A percentile compares a stretch with the other conserved stretches of the same genome.
Evolutionary conservation across 108 stramenopile species (phyloP).

Genomic region (Fragilaria crotonensis): DNA sequence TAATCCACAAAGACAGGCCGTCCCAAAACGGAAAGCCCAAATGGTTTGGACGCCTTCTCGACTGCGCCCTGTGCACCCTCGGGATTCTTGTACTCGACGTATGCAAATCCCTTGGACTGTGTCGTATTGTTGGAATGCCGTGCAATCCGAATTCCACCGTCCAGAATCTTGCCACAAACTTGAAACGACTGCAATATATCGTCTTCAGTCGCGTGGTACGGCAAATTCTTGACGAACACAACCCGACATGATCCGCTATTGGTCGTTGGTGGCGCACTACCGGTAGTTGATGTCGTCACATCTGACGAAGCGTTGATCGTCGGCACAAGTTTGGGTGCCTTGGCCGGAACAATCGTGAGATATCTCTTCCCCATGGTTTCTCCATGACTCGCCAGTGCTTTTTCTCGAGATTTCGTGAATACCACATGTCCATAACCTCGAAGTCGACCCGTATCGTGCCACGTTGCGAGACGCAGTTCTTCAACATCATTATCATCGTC

Average conservation of each 20-base stretch:
- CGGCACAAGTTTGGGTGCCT: constrained; percentile 42
- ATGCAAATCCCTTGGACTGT: constrained; percentile 73
- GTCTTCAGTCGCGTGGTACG: constrained; percentile 82
- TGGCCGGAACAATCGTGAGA: constrained; percentile 63
- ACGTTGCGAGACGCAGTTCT: constrained; percentile 79
- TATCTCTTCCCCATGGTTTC: constrained; percentile 72
- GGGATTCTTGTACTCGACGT: constrained; percentile 63
- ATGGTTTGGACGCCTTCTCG: constrained; percentile 47
- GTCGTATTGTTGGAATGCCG: constrained; percentile 46
- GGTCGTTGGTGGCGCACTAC: constrained; percentile 14
- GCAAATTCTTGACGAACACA: constrained; percentile 88
- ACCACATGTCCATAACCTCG: constrained; percentile 93
- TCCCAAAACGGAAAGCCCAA: constrained; percentile 34
- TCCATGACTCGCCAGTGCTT: constrained; percentile 60
- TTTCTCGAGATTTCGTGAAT: constrained; percentile 41
- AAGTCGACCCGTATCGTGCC: constrained; percentile 91
- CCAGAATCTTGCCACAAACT: constrained; percentile 38
- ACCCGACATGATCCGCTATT: constrained; percentile 61
- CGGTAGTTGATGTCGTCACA: constrained; percentile 9
- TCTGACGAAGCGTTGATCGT: constrained; percentile 28
- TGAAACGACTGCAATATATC: constrained; percentile 61
- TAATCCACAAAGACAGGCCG: constrained; percentile 64
- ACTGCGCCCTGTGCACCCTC: constrained; percentile 45
- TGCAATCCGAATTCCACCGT: constrained; percentile 67
- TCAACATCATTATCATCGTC: constrained; percentile 47